Conservation (phyloP, 352 stramenopile genomes). For the Lagenidium giganteum region DNA sequence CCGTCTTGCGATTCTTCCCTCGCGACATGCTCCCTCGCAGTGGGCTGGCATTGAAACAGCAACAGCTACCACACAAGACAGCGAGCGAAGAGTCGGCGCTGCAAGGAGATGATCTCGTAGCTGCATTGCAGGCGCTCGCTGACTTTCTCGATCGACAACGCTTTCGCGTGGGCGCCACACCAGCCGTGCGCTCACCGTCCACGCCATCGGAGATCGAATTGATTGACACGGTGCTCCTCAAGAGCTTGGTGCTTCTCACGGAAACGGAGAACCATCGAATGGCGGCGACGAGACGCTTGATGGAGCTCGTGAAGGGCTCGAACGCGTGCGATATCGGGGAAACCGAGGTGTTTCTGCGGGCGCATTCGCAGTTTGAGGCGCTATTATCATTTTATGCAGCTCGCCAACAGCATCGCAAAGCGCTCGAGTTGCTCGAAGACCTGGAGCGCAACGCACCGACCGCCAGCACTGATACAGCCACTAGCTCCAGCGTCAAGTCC, state of each 20-base stretch:
- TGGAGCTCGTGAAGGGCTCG: slow-evolving; percentile 38
- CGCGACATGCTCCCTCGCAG: slow-evolving; percentile 66
- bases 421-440: slow-evolving; percentile 76
- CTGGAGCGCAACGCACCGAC: slow-evolving; percentile 42
- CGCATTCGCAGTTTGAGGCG: slow-evolving; percentile 51
- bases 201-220: slow-evolving; percentile 30
- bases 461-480: neutral
- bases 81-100: slow-evolving; percentile 4
- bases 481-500: slow-evolving; percentile 18
- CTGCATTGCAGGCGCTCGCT: slow-evolving; percentile 48
- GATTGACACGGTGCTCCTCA: slow-evolving; percentile 78
- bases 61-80: slow-evolving; percentile 9
- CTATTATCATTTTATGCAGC: slow-evolving; percentile 68
- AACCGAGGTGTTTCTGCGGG: slow-evolving; percentile 69
- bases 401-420: slow-evolving; percentile 71
- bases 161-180: too few relatives aligned
- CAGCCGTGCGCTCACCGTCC: neutral
- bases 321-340: slow-evolving; percentile 77
- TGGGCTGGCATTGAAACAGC: slow-evolving; percentile 15
- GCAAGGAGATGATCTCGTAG: slow-evolving; percentile 40
- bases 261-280: slow-evolving; percentile 33
- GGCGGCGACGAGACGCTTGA: slow-evolving; percentile 33
- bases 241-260: slow-evolving; percentile 67
- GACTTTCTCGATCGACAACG: slow-evolving; percentile 29
- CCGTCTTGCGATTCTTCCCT: slow-evolving; percentile 67